Conservation (phyloP, 345 rosid genomes). For the Populus ilicifolia region DNA sequence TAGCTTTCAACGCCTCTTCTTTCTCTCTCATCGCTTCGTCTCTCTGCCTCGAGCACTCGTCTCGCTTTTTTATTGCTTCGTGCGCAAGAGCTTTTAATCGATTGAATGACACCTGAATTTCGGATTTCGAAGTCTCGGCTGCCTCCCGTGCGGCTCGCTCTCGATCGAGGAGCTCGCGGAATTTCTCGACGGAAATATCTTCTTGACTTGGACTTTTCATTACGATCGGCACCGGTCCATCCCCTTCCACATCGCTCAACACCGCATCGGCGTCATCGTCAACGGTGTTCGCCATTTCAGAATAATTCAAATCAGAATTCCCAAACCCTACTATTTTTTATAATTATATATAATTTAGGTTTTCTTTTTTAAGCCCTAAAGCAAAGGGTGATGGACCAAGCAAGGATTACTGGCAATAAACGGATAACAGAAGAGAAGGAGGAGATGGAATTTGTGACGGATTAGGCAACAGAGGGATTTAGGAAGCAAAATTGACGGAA, state of each 20-base stretch:
- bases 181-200: conserved; percentile 43
- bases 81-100: conserved; percentile 71
- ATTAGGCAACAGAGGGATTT: neutral
- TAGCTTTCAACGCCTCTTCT: conserved; percentile 44
- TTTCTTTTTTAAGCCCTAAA: neutral
- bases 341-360: neutral
- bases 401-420: neutral
- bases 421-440: neutral
- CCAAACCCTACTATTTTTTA: neutral
- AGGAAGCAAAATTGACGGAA: neutral
- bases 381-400: neutral
- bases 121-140: conserved; percentile 69
- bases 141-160: conserved; percentile 82
- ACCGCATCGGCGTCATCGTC: conserved; percentile 69
- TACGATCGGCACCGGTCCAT: conserved; percentile 53
- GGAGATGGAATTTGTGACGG: neutral
- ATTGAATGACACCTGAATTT: conserved; percentile 54
- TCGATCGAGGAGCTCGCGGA: conserved; percentile 66
- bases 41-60: conserved; percentile 62
- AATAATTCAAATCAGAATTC: neutral
- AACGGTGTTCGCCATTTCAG: conserved; percentile 47
- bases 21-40: conserved; percentile 78
- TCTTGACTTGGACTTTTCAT: conserved; percentile 38
- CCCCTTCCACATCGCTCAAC: conserved; percentile 86
- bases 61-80: conserved; percentile 84